A percentile compares a stretch with the other conserved stretches of the same genome.
Conservation (phyloP, 495 filamentous ascomycete species). For the Lineolata rhizophorae region DNA sequence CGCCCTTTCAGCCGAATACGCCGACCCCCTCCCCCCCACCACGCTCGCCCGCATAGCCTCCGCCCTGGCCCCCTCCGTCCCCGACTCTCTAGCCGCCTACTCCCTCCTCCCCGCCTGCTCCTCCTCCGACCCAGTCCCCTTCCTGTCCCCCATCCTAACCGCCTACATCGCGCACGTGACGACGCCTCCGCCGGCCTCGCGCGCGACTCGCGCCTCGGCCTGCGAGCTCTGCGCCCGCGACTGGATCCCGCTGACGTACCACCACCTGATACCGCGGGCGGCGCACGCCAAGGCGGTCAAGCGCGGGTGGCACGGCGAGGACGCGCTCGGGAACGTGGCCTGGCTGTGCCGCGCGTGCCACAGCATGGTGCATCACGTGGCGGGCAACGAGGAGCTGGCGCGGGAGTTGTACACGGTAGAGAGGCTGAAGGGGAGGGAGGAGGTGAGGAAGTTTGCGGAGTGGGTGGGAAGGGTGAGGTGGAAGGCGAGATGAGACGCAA, state of each 20-base stretch:
- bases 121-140: constrained; percentile 12
- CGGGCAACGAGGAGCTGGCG: constrained; percentile 60
- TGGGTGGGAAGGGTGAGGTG: constrained; percentile 25
- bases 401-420: constrained; percentile 53
- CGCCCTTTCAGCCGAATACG: constrained; percentile 25
- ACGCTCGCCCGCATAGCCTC: constrained; percentile 21
- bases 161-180: constrained; percentile 32
- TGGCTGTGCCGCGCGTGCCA: constrained; percentile 84
- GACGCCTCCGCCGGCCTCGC: constrained; percentile 37
- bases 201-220: constrained; percentile 28
- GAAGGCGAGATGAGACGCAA: constrained; percentile 20
- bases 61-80: constrained; percentile 25
- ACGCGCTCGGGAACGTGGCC: constrained; percentile 56
- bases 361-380: constrained; percentile 59
- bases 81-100: constrained; percentile 43
- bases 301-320: constrained; percentile 59
- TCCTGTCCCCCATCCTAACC: constrained; percentile 37
- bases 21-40: constrained; percentile 24
- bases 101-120: constrained; percentile 25
- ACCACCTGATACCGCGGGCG: constrained; percentile 59
- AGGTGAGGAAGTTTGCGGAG: constrained; percentile 44
- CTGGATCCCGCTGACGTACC: constrained; percentile 61
- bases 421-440: constrained; percentile 41
- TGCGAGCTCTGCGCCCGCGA: constrained; percentile 71
- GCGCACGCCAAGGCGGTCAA: constrained; percentile 63